Percentiles rank a stretch among this genome's conserved stretches.
These are phyloP conservation scores for Periglandula ipomoeae DNA, from an alignment of 2,329 filamentous ascomycete genomes.

Conservation along the genomic window DNA sequence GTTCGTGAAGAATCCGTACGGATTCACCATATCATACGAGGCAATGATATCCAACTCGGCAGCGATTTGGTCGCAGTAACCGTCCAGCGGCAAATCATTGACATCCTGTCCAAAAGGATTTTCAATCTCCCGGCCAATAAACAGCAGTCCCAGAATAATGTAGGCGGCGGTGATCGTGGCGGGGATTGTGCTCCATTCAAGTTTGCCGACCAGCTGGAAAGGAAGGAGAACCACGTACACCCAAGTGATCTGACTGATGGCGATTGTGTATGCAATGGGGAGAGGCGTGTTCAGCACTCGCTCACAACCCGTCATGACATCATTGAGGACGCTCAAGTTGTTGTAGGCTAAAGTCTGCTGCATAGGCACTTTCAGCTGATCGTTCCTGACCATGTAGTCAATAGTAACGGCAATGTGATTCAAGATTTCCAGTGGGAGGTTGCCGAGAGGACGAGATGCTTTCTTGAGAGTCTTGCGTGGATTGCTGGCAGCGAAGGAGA, in stretches of 20 bases:
- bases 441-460: conserved; percentile 63
- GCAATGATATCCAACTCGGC: conserved; percentile 67
- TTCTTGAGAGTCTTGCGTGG: conserved; percentile 70
- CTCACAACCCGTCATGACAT: conserved; percentile 63
- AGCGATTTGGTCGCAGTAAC: conserved; percentile 66
- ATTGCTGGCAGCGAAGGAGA: conserved; percentile 70
- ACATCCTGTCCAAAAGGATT: conserved; percentile 79
- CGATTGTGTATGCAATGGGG: conserved; percentile 73
- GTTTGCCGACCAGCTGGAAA: conserved; percentile 61
- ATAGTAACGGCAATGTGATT: conserved; percentile 61
- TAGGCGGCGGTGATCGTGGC: conserved; percentile 65
- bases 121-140: conserved; percentile 74
- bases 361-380: conserved; percentile 45
- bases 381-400: conserved; percentile 48
- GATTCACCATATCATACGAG: conserved; percentile 30
- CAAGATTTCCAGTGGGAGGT: conserved; percentile 75
- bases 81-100: conserved; percentile 70
- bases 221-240: conserved; percentile 73
- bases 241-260: conserved; percentile 80
- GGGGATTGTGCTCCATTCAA: conserved; percentile 70
- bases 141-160: conserved; percentile 68
- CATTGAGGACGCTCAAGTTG: conserved; percentile 56
- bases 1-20: conserved; percentile 23
- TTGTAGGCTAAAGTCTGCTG: conserved; percentile 54
- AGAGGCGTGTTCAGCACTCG: conserved; percentile 75